Evolutionary conservation across 495 filamentous ascomycete genomes (phyloP), one percentile per base, ranked within the genome.

Genomic region (Daldinia bambusicola): DNA sequence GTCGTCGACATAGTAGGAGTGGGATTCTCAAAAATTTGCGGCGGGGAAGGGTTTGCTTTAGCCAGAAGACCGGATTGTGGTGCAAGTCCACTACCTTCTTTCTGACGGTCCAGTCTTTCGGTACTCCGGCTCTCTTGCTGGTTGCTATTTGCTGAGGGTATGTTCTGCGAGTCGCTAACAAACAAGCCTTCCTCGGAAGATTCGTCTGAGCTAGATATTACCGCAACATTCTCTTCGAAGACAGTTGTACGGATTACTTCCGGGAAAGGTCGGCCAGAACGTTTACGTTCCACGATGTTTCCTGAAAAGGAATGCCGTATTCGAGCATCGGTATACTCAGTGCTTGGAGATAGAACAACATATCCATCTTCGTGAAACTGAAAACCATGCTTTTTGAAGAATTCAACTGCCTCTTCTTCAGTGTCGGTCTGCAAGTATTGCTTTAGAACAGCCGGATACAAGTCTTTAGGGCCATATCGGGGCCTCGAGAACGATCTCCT

Each of bases 401-500:
- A 97, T 2, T 87, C 80, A 2, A 88, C 78, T 1, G 90, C 90
- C 69, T 97, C 87, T 10, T 90, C 84, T 38, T 88, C 82, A 6
- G 89, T 84, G 75, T 97, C 94, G 57, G 97, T 93, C 48, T 86
- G 86, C 37, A 98, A 80, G 7, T 88, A 83, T 18, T 81, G 78
- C 59, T 90, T 90, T 43, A 97, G 76, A 45, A 91, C 85, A 1
- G 85, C 77, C 18, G 93, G 76, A 1, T 89, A 92, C 84, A 93
- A 92, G 63, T 96, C 93, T 53, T 92, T 87, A 4, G 89, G 90
- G 26, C 89, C 90, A 60, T 88, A 87, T 68, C 82, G 82, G 71
- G 87, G 88, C 71, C 87, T 86, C 4, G 89, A 87, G 61, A 86
- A 85, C 1, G 87, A 85, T 37, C 77, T 79, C 18, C 85, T 85